phyloP scores from a whole-genome alignment of 78 protist genomes.

The Dictyostelium discoideum region DNA sequence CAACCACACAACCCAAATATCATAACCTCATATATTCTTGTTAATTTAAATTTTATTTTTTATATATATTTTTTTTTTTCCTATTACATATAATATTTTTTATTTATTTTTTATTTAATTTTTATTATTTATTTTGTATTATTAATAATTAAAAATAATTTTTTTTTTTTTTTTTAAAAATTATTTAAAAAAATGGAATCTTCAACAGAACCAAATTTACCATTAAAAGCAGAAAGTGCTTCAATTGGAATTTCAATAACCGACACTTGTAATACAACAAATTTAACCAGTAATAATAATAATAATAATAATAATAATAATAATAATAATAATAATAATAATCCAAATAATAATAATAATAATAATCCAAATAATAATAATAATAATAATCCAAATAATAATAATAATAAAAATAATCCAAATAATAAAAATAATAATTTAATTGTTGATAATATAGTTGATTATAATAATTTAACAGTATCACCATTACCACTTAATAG shows the following conservation, averaged over 20 bases:
- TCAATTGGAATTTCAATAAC: neutral
- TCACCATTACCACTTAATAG: neutral
- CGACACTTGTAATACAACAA: neutral
- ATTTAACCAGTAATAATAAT: neutral
- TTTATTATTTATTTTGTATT: neutral
- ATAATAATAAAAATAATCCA: neutral
- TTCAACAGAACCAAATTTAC: neutral
- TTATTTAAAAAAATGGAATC: neutral
- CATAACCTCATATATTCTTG: neutral
- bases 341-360: neutral
- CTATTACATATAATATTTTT: no score
- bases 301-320: neutral
- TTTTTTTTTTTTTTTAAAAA: no score
- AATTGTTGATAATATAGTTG: neutral
- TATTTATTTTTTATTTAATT: no score
- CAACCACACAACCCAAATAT: neutral
- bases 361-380: neutral
- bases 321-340: neutral
- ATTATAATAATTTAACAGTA: neutral
- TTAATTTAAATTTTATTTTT: no score
- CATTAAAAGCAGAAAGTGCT: neutral
- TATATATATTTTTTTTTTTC: no score
- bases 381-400: neutral
- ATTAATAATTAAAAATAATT: no score
- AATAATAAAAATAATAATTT: neutral